Percentiles rank a stretch among this genome's conserved stretches.
phyloP scores from a whole-genome alignment of 768 basidiomycete species.

The Tephrocybe sp. region DNA sequence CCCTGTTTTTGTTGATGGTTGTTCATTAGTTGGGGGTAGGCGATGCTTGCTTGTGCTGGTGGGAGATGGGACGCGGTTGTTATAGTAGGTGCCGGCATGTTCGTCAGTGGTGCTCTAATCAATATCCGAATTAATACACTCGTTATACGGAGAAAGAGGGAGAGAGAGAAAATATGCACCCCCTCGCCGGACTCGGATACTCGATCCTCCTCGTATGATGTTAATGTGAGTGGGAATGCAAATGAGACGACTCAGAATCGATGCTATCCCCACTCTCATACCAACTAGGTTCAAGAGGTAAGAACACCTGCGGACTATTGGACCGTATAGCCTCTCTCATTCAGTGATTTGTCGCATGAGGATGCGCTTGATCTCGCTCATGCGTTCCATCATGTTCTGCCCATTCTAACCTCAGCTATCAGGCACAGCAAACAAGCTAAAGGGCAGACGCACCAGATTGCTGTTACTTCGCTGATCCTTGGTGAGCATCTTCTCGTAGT shows the following conservation, averaged over 20 bases:
- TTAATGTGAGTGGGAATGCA: conserved; percentile 15
- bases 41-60: too few species aligned
- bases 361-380: conserved; percentile 60
- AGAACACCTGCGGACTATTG: conserved; percentile 19
- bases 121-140: background rate
- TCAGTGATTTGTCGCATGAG: conserved; percentile 64
- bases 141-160: background rate
- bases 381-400: conserved; percentile 65
- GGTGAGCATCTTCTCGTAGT: too few species aligned
- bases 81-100: conserved; percentile 56
- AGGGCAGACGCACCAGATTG: too few species aligned
- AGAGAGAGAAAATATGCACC: background rate
- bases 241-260: conserved; percentile 42
- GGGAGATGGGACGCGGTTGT: too few species aligned
- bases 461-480: too few species aligned
- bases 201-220: background rate
- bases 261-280: conserved; percentile 47
- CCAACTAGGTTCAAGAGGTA: background rate
- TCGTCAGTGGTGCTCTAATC: conserved; percentile 34
- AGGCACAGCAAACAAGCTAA: conserved; percentile 2
- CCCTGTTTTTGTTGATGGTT: too few species aligned
- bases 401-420: conserved; percentile 19
- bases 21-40: too few species aligned
- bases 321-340: conserved; percentile 47
- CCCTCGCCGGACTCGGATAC: background rate